A percentile compares a stretch with the other conserved stretches of the same genome.
These are phyloP conservation scores for Litchi chinensis DNA, from an alignment of 345 rosid species.

Conservation along the genomic window DNA sequence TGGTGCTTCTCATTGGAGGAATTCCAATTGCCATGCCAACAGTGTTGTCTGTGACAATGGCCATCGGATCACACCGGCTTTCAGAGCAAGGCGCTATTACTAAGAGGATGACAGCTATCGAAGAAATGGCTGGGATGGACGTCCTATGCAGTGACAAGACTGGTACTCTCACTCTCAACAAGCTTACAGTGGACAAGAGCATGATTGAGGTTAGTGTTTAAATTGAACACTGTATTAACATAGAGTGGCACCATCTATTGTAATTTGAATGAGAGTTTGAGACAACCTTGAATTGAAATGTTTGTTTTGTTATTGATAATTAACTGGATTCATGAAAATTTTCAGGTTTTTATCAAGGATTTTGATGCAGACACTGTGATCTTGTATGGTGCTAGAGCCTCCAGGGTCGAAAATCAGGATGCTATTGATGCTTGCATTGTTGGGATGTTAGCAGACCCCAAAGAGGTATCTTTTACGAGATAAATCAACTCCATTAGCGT, in stretches of 20 bases:
- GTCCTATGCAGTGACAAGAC: slow-evolving; percentile 89
- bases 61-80: slow-evolving; percentile 82
- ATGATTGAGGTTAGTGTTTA: slow-evolving; percentile 60
- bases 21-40: slow-evolving; percentile 94
- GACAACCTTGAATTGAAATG: background rate
- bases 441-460: slow-evolving; percentile 60
- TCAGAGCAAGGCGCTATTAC: slow-evolving; percentile 87
- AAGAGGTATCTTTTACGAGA: slow-evolving; percentile 37
- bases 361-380: slow-evolving; percentile 59
- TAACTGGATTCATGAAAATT: background rate
- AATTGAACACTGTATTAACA: background rate
- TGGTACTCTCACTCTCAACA: slow-evolving; percentile 87
- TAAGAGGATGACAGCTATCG: slow-evolving; percentile 89
- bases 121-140: slow-evolving; percentile 95
- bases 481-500: background rate
- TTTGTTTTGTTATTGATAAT: background rate
- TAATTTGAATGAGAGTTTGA: background rate
- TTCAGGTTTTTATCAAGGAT: slow-evolving; percentile 59
- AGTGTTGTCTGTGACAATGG: slow-evolving; percentile 85
- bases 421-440: slow-evolving; percentile 72
- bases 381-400: slow-evolving; percentile 75
- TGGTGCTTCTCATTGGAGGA: slow-evolving; percentile 88
- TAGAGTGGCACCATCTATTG: no score
- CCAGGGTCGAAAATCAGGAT: slow-evolving; percentile 84
- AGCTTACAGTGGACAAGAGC: slow-evolving; percentile 78